Conservation (phyloP, 805 yeast genomes). For the Yarrowia sp. region DNA sequence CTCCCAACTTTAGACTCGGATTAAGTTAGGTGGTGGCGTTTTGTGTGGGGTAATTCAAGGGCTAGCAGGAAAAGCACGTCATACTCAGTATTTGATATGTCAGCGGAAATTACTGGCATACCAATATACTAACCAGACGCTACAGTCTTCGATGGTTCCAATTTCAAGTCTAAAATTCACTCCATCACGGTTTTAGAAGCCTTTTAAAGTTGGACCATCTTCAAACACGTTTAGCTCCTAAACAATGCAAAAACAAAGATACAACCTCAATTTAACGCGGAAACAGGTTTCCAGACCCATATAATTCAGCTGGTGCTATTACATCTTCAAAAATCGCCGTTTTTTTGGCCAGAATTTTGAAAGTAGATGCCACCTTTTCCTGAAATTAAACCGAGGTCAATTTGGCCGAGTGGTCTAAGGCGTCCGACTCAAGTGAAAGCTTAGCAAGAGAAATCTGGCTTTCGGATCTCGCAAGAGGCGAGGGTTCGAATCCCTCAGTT, state of each 20-base stretch:
- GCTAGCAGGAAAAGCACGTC: not conserved
- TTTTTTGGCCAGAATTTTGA: not conserved
- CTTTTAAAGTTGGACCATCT: no score
- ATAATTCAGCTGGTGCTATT: no score
- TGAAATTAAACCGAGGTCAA: not conserved
- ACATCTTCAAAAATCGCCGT: not conserved
- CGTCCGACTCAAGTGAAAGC: constrained; percentile 34
- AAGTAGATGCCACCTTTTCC: not conserved
- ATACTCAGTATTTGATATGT: not conserved
- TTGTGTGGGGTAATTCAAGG: constrained; percentile 12
- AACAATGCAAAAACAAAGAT: no score
- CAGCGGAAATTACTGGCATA: not conserved
- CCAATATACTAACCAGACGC: no score
- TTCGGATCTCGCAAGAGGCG: constrained; percentile 36
- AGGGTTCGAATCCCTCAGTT: constrained; percentile 36
- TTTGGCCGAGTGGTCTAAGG: constrained; percentile 37
- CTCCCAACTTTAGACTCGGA: no score
- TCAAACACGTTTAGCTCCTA: no score
- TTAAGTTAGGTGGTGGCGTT: constrained; percentile 12
- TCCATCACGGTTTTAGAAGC: no score
- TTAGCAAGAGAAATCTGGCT: constrained; percentile 32
- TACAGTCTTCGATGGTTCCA: no score
- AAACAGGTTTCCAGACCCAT: no score
- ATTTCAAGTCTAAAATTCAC: no score
- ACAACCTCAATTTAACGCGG: no score